Percentiles rank a stretch among this genome's conserved stretches.
phyloP scores from a whole-genome alignment of 345 rosid genomes.

The Ceriops zippeliana region DNA sequence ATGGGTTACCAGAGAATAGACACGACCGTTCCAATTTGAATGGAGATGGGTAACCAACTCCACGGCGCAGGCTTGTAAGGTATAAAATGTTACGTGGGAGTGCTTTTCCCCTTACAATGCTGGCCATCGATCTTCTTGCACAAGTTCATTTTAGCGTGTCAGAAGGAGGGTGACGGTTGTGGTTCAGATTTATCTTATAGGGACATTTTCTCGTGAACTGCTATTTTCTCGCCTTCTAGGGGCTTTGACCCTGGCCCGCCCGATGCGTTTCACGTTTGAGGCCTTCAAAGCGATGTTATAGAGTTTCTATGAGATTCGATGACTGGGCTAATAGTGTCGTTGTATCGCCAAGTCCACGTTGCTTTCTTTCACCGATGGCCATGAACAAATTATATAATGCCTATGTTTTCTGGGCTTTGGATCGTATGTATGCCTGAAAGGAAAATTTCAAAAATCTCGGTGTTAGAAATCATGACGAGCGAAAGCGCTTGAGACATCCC shows the following conservation, averaged over 20 bases:
- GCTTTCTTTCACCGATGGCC: background rate
- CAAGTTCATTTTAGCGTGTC: background rate
- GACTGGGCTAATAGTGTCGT: slow-evolving; percentile 3
- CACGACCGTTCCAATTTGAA: background rate
- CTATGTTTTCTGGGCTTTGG: background rate
- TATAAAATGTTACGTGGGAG: no score
- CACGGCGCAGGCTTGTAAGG: background rate
- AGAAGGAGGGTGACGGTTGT: slow-evolving; percentile 9
- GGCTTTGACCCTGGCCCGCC: background rate
- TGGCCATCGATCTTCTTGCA: slow-evolving; percentile 11
- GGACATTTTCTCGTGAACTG: background rate
- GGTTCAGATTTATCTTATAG: slow-evolving; percentile 9
- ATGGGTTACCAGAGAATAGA: slow-evolving; percentile 81
- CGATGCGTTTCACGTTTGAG: background rate
- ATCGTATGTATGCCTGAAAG: background rate
- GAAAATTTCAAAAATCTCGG: background rate
- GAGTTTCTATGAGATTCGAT: slow-evolving; percentile 6
- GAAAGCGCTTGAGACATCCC: background rate
- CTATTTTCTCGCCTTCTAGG: background rate
- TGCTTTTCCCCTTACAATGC: no score
- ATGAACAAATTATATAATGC: background rate
- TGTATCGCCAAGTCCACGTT: background rate
- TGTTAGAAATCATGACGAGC: background rate
- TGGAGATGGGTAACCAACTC: background rate
- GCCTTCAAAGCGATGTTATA: slow-evolving; percentile 21